Percentiles rank a stretch among this genome's conserved stretches.
Evolutionary conservation across 192 early-diverging fungal species (phyloP).

Genomic region (Spinellus fusiger): DNA sequence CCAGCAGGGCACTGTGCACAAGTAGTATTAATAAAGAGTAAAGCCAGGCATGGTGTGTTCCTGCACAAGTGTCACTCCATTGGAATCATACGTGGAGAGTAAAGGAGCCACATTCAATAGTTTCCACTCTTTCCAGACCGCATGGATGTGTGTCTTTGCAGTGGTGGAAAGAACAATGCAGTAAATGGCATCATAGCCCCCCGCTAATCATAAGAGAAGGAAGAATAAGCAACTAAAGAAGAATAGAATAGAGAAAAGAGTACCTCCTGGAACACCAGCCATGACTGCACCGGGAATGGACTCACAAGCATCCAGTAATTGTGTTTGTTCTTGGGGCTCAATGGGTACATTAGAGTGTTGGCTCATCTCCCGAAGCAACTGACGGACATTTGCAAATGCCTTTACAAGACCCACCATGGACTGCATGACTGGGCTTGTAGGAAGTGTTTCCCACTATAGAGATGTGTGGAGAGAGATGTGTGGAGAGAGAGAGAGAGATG

Average conservation of each 20-base stretch:
- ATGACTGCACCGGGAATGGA: constrained; percentile 77
- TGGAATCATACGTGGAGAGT: constrained; percentile 58
- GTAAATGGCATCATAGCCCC: constrained; percentile 97
- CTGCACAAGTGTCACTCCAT: constrained; percentile 42
- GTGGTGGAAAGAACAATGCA: constrained; percentile 63
- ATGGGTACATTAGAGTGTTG: constrained; percentile 72
- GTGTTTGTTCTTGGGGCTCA: constrained; percentile 85
- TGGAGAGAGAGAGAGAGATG: background rate
- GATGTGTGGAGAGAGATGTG: too few relatives aligned
- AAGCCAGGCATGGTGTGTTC: constrained; percentile 20
- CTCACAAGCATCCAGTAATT: constrained; percentile 78
- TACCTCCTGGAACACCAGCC: constrained; percentile 93
- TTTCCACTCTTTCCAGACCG: constrained; percentile 62
- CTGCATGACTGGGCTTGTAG: background rate
- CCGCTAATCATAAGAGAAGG: constrained; percentile 55
- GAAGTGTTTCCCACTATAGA: too few relatives aligned
- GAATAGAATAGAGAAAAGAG: background rate
- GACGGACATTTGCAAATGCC: constrained; percentile 51
- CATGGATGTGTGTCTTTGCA: constrained; percentile 44
- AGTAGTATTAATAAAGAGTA: background rate
- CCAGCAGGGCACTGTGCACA: constrained; percentile 34
- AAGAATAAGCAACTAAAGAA: background rate
- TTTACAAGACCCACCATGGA: constrained; percentile 5
- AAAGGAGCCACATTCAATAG: constrained; percentile 82
- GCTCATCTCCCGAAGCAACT: constrained; percentile 67